Percentiles rank a stretch among this genome's conserved stretches.
These are phyloP conservation scores for Vigna nakashimae DNA, from an alignment of 306 rosid genomes.

Conservation along the genomic window DNA sequence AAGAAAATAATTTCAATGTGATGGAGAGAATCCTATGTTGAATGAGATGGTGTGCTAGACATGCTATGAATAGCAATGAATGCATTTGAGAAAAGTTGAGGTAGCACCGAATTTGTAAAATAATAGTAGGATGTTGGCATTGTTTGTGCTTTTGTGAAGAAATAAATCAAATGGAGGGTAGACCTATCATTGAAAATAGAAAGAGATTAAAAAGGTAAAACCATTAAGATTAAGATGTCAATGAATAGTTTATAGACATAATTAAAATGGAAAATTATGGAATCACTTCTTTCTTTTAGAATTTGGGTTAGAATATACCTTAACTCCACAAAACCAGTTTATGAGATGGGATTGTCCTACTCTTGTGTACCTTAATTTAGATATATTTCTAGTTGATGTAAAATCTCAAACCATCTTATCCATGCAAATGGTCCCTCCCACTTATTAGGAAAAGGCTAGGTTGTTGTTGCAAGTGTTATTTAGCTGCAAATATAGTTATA, in stretches of 20 bases:
- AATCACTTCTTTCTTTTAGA: not conserved
- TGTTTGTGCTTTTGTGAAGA: not conserved
- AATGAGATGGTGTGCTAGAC: not conserved
- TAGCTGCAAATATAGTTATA: not conserved
- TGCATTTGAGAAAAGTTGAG: conserved; percentile 9
- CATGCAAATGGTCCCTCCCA: not conserved
- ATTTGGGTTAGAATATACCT: too few species aligned
- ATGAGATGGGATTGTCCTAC: too few species aligned
- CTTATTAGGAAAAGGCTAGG: not conserved
- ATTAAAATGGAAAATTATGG: not conserved
- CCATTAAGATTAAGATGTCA: not conserved
- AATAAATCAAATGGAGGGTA: not conserved
- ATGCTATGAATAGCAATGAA: not conserved
- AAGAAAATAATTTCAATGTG: not conserved
- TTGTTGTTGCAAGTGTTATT: not conserved
- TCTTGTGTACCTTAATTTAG: too few species aligned
- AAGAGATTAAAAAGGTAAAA: not conserved
- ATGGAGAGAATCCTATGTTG: not conserved
- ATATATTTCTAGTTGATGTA: too few species aligned
- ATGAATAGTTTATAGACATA: not conserved
- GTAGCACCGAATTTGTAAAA: not conserved
- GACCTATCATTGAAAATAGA: not conserved
- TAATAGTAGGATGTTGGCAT: not conserved
- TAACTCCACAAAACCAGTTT: too few species aligned
- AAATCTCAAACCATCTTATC: not conserved